Evolutionary conservation across 2,329 filamentous ascomycete species (phyloP).

Genomic region (Arthrobotrys sinensis): DNA sequence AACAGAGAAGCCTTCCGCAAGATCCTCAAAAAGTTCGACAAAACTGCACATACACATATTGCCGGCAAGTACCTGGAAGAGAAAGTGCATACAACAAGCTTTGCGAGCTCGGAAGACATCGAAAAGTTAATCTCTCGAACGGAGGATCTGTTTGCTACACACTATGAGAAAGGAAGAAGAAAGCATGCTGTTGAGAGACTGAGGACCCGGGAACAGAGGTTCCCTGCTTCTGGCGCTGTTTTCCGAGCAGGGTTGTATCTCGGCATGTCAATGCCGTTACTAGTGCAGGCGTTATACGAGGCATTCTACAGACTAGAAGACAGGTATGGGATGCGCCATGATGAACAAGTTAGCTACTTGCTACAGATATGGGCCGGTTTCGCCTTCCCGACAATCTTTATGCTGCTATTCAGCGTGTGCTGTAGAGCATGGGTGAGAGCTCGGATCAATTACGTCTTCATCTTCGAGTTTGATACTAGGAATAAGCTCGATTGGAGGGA

Average conservation of each 20-base stretch:
- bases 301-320: constrained; percentile 39
- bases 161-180: constrained; percentile 93
- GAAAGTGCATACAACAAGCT: constrained; percentile 90
- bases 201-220: constrained; percentile 74
- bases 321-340: constrained; percentile 62
- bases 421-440: constrained; percentile 85
- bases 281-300: constrained; percentile 73
- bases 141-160: constrained; percentile 92
- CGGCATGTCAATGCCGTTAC: constrained; percentile 77
- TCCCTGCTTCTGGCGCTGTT: constrained; percentile 74
- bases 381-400: constrained; percentile 84
- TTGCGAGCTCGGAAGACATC: constrained; percentile 88
- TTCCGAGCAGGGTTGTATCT: constrained; percentile 78
- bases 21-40: constrained; percentile 99
- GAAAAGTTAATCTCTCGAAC: constrained; percentile 84
- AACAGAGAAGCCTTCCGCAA: constrained; percentile 96
- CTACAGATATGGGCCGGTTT: constrained; percentile 86
- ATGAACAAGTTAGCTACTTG: constrained; percentile 67
- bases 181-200: constrained; percentile 92
- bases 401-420: constrained; percentile 86
- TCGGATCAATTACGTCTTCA: constrained; percentile 96
- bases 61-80: constrained; percentile 88
- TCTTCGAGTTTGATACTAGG: constrained; percentile 94
- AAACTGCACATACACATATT: constrained; percentile 83
- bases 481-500: constrained; percentile 91